Conservation (phyloP, 768 basidiomycete species). For the Termitomyces sp. region DNA sequence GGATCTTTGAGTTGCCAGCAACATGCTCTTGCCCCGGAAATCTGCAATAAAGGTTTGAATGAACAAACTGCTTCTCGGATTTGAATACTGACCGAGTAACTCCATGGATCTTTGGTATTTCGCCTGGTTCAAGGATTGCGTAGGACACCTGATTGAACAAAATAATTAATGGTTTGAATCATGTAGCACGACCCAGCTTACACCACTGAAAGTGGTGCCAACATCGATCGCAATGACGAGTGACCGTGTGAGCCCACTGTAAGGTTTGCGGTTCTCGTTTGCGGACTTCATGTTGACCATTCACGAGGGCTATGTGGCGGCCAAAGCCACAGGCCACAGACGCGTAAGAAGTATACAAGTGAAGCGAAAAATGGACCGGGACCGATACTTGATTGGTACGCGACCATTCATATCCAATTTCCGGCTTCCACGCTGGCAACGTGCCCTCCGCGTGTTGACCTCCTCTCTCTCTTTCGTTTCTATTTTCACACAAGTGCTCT, state of each 20-base stretch:
- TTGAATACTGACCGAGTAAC: constrained; percentile 56
- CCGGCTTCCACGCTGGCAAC: constrained; percentile 11
- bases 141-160: constrained; percentile 52
- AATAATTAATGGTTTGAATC: background rate
- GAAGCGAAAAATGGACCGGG: constrained; percentile 5
- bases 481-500: background rate
- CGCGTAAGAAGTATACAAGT: constrained; percentile 7
- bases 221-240: constrained; percentile 78
- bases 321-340: constrained; percentile 4
- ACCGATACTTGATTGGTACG: constrained; percentile 16
- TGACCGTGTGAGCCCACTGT: constrained; percentile 54
- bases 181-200: constrained; percentile 20
- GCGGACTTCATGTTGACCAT: constrained; percentile 16
- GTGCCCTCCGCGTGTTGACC: constrained; percentile 5
- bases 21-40: constrained; percentile 86
- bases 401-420: constrained; percentile 9
- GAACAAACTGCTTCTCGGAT: background rate
- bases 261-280: constrained; percentile 67
- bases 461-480: too few relatives aligned
- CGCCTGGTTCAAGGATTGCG: constrained; percentile 75
- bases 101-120: constrained; percentile 76
- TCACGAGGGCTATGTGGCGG: constrained; percentile 1
- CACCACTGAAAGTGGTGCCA: constrained; percentile 80
- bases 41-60: constrained; percentile 29
- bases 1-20: constrained; percentile 80